Percentiles rank a stretch among this genome's conserved stretches.
Evolutionary conservation across 768 basidiomycete genomes (phyloP).

Genomic region (Lactarius akahatsu): DNA sequence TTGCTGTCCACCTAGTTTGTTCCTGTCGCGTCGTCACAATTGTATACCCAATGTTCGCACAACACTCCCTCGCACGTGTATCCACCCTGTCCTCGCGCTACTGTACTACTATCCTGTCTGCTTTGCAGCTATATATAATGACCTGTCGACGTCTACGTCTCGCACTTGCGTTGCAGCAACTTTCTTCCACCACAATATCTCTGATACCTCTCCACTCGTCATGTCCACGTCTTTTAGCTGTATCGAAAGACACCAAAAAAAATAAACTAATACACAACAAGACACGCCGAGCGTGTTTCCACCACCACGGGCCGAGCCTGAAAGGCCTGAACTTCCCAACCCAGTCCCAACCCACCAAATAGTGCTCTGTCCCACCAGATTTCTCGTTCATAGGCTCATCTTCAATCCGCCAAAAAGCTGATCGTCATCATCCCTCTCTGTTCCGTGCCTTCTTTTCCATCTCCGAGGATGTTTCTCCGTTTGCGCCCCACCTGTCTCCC

Average conservation of each 20-base stretch:
- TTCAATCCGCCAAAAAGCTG: not conserved
- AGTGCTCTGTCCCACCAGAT: not conserved
- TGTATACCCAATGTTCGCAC: conserved; percentile 26
- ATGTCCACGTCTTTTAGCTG: conserved; percentile 14
- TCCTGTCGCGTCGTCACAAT: conserved; percentile 23
- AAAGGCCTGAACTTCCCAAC: too few species aligned
- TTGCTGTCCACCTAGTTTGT: conserved; percentile 12
- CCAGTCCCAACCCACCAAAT: too few species aligned
- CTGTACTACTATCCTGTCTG: conserved; percentile 23
- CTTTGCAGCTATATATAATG: conserved; percentile 28
- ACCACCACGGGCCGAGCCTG: not conserved
- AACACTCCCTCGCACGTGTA: conserved; percentile 14
- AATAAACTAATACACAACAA: not conserved
- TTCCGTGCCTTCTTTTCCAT: conserved; percentile 13
- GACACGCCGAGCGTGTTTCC: conserved; percentile 14
- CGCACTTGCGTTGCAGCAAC: conserved; percentile 21
- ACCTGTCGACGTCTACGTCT: conserved; percentile 17
- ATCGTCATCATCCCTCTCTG: conserved; percentile 1
- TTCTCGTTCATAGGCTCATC: not conserved
- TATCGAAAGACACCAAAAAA: conserved; percentile 15
- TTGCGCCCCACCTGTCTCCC: conserved; percentile 3
- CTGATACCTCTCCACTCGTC: not conserved
- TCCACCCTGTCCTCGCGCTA: conserved; percentile 20
- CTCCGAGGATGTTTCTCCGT: conserved; percentile 6
- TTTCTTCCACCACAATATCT: conserved; percentile 1